Base-by-base conservation (phyloP, 352 stramenopile genomes). In the Phytophthora fragariaefolia region DNA sequence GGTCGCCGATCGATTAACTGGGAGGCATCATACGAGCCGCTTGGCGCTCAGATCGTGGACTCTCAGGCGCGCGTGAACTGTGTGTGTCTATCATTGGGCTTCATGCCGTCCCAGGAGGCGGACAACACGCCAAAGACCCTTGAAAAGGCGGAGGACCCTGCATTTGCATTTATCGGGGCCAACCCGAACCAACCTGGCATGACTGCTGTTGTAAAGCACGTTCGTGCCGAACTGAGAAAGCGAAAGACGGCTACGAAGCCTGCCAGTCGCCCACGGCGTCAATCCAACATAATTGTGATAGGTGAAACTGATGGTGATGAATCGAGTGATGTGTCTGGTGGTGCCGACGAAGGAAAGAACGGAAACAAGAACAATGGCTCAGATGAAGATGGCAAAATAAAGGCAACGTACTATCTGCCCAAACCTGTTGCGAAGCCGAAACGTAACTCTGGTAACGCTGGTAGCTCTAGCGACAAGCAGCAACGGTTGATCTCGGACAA, bases 251-350 rank as follows among this genome's bases (percentile, higher is more conserved):
- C 65, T 45, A 58, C 73, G 2, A 79, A 74, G 54, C 63, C 66
- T 27, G 32, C 58, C 2, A 43, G 63, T 15, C 76, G 76, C 17
- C 66, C 75, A 12, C 79, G 82, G 15, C 80, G 84, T 42, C 83
- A 91, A 46, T 95, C 89, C 13, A 96, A 96, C 63, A 94, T 96
- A 66, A 80, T 96, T 54, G 85, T 96, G 4, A 75, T 96, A 20
- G 89, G 87, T 23, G 89, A 96, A 78, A 91, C 89, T 0, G 87
- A 95, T 42, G 81, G 69, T 7, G 80, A 95, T 57, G 81, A 85
- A 45, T 84, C 83, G 6, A 95, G 82, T 27, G 88, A 96, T 69
- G 32, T 84, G 20, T 93, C 85, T 43, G 83, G 82, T 40, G 82
- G 83, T 47, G 77, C 79, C 42, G 68, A 74, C n/a, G 80, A 83